phyloP scores from a whole-genome alignment of 192 early-diverging fungal genomes.

The Bifiguratus adelaidae region DNA sequence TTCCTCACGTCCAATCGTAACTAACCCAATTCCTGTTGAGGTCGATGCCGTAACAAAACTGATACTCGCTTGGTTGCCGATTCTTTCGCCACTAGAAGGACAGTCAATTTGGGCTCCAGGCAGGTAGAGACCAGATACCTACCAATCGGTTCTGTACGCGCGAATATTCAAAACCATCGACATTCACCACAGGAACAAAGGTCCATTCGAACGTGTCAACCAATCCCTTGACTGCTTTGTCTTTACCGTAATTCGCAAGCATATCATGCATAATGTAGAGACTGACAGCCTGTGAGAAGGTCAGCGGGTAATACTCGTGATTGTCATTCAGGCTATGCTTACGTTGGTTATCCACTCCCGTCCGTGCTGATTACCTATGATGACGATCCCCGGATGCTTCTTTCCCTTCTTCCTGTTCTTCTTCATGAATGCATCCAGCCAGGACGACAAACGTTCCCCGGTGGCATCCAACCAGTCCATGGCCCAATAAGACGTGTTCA shows the following conservation, averaged over 20 bases:
- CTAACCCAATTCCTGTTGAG: constrained; percentile 8
- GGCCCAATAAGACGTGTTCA: no score
- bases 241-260: constrained; percentile 11
- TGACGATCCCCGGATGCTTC: not conserved
- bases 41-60: constrained; percentile 23
- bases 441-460: no score
- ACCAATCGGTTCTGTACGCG: constrained; percentile 12
- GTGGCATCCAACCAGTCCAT: no score
- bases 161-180: constrained; percentile 32
- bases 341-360: not conserved
- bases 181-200: constrained; percentile 31
- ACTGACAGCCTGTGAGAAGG: constrained; percentile 18
- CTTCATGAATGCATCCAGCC: constrained; percentile 8
- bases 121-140: not conserved
- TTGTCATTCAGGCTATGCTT: not conserved
- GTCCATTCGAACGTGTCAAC: constrained; percentile 27
- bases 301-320: not conserved
- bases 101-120: not conserved
- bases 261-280: constrained; percentile 26
- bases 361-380: not conserved
- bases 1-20: not conserved
- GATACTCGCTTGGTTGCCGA: constrained; percentile 21
- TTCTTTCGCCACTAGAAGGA: constrained; percentile 37
- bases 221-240: constrained; percentile 17
- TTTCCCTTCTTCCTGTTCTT: constrained; percentile 12